Evolutionary conservation across 805 yeast species (phyloP), one percentile per base, ranked within the genome.

Genomic region (Nakazawaea peltata): DNA sequence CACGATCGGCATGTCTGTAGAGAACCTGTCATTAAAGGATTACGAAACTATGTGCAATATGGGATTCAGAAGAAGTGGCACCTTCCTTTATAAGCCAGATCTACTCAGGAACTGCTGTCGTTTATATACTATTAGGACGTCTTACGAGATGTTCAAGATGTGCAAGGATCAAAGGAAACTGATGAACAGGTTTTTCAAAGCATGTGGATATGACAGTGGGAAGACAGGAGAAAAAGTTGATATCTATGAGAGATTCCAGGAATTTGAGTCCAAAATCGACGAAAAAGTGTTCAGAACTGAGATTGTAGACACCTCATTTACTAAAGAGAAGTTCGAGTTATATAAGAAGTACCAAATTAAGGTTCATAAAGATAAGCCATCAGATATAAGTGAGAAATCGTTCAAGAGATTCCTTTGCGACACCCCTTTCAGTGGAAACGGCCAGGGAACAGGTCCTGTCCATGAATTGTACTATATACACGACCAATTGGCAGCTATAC

Each of bases 31-130:
- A 0, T 59, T 71, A 5, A 51, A 53, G 13, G 69, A 67, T 19
- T 86, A 86, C 48, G 88, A 83, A 48, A 49, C 45, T 15, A 51
- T 83, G 43, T 73, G 88, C 46, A 77, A 85, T 45, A 59, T 65
- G 44, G 95, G 95, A 2, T 86, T 71, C 49, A 71, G 94, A 52
- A 61, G 97, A 36, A 81, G 92, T 22, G 96, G 96, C 0, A 52
- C 56, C 2, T 81, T 74, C 43, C 34, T 55, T 16, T 55, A 69
- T 37, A 62, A 69, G 47, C 75, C 83, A 1, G 95, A 88, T 51
- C 54, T 74, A 41, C 49, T 81, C 21, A 55, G 87, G 26, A 74
- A 74, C 28, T 87, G 97, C 51, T 87, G 97, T 47, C 66, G 88
- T 15, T 67, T 77, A 53, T 84, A 74, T 51, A 80, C 95, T 0